A percentile compares a stretch with the other conserved stretches of the same genome.
Conservation (phyloP, 192 early-diverging fungal species). For the Chytriomyces confervae region DNA sequence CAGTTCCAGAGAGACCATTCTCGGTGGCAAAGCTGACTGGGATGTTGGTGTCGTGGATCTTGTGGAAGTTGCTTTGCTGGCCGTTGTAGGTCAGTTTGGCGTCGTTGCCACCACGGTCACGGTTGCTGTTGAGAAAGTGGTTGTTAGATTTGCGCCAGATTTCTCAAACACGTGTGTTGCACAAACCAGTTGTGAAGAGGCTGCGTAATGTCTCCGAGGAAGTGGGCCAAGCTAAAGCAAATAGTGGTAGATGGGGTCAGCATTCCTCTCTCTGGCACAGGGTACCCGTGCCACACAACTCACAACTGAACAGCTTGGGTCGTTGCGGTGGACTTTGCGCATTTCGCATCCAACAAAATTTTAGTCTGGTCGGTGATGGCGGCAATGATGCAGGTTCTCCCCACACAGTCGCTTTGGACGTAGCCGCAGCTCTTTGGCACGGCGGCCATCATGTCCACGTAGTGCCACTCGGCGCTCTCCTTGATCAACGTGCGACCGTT, state of each 20-base stretch:
- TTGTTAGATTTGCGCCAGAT: not conserved
- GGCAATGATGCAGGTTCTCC: conserved; percentile 11
- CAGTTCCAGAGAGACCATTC: not conserved
- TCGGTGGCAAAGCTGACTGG: conserved; percentile 29
- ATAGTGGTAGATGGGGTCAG: not conserved
- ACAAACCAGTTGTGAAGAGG: conserved; percentile 48
- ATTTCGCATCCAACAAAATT: conserved; percentile 13
- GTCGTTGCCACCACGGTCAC: conserved; percentile 33
- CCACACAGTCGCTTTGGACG: conserved; percentile 4
- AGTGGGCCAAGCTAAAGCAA: conserved; percentile 41
- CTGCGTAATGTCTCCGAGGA: conserved; percentile 53
- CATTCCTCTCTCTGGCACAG: not conserved
- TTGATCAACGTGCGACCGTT: not conserved
- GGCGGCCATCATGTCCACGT: not conserved
- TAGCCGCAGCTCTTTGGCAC: conserved; percentile 1
- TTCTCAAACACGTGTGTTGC: not conserved
- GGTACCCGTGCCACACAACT: not conserved
- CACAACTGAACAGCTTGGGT: conserved; percentile 35
- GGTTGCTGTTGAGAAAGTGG: conserved; percentile 5
- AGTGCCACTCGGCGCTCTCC: conserved; percentile 22
- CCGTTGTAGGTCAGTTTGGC: conserved; percentile 25
- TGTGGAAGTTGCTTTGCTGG: conserved; percentile 35
- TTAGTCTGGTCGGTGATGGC: conserved; percentile 34
- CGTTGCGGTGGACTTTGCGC: conserved; percentile 3
- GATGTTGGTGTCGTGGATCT: conserved; percentile 47